These are phyloP conservation scores for Ophiostoma quercus DNA, from an alignment of 2,329 filamentous ascomycete species.

Conservation along the genomic window DNA sequence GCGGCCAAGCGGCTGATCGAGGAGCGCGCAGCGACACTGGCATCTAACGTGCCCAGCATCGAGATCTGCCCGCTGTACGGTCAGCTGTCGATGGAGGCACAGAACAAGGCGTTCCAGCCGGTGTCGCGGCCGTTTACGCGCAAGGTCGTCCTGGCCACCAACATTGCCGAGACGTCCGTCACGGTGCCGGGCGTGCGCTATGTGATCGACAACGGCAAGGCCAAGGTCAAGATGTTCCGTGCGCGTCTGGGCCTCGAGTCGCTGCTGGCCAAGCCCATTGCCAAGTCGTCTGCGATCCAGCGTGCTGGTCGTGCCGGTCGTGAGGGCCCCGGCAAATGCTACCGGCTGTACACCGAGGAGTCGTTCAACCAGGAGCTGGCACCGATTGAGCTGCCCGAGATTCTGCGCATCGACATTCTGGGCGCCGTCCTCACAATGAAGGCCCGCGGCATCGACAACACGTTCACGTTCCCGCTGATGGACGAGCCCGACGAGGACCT, in stretches of 20 bases:
- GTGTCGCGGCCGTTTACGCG: slow-evolving; percentile 66
- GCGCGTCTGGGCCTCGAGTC: slow-evolving; percentile 82
- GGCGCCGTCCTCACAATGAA: slow-evolving; percentile 90
- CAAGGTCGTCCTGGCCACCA: slow-evolving; percentile 88
- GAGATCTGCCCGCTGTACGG: slow-evolving; percentile 79
- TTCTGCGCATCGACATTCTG: slow-evolving; percentile 81
- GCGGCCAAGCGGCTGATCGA: slow-evolving; percentile 72
- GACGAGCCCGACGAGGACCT: slow-evolving; percentile 72
- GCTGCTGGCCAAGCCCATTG: slow-evolving; percentile 82
- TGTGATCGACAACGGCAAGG: slow-evolving; percentile 89
- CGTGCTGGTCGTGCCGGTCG: slow-evolving; percentile 87
- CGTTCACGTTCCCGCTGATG: slow-evolving; percentile 78
- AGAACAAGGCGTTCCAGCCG: slow-evolving; percentile 79
- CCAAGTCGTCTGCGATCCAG: slow-evolving; percentile 88
- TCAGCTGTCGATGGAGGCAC: slow-evolving; percentile 77
- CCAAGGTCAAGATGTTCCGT: slow-evolving; percentile 89
- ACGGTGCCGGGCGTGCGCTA: slow-evolving; percentile 89
- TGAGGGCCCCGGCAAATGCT: slow-evolving; percentile 87
- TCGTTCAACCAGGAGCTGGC: slow-evolving; percentile 66
- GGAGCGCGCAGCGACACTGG: slow-evolving; percentile 68
- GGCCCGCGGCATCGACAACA: slow-evolving; percentile 76
- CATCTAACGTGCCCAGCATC: slow-evolving; percentile 67
- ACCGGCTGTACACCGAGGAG: slow-evolving; percentile 76
- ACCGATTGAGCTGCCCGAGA: slow-evolving; percentile 72
- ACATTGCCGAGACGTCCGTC: slow-evolving; percentile 97